Evolutionary conservation across 495 filamentous ascomycete genomes (phyloP).

Genomic region (Talaromyces stipitatus): DNA sequence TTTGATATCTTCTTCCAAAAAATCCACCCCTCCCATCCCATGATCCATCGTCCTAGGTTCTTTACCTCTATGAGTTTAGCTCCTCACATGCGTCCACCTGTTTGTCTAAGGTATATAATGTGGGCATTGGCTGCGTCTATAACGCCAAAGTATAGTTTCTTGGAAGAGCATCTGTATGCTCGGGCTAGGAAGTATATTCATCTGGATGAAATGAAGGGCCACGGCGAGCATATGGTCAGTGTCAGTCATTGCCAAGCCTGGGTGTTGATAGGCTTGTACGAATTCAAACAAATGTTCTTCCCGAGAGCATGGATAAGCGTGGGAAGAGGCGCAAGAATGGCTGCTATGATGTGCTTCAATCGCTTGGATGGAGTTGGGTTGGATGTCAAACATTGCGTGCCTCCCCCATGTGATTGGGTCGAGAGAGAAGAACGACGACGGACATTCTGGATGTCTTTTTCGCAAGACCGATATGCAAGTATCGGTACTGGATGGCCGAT

Average conservation of each 20-base stretch:
- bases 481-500: conserved; percentile 98
- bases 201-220: conserved; percentile 83
- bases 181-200: conserved; percentile 85
- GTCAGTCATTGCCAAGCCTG: conserved; percentile 78
- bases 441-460: conserved; percentile 93
- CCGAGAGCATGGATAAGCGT: conserved; percentile 92
- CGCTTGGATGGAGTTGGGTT: conserved; percentile 77
- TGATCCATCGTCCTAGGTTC: conserved; percentile 85
- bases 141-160: conserved; percentile 65
- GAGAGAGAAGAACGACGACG: conserved; percentile 85
- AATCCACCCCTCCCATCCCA: conserved; percentile 73
- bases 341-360: conserved; percentile 90
- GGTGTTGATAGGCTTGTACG: conserved; percentile 70
- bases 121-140: conserved; percentile 84
- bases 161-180: conserved; percentile 81
- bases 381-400: conserved; percentile 87
- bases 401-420: conserved; percentile 83
- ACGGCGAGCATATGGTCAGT: conserved; percentile 79
- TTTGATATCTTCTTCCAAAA: conserved; percentile 66
- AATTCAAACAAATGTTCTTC: conserved; percentile 98
- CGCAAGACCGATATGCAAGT: conserved; percentile 84
- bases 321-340: conserved; percentile 66
- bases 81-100: conserved; percentile 77
- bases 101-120: conserved; percentile 86
- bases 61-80: conserved; percentile 77